phyloP scores from a whole-genome alignment of 257 asterid genomes.

The Solanum tarapatanum region DNA sequence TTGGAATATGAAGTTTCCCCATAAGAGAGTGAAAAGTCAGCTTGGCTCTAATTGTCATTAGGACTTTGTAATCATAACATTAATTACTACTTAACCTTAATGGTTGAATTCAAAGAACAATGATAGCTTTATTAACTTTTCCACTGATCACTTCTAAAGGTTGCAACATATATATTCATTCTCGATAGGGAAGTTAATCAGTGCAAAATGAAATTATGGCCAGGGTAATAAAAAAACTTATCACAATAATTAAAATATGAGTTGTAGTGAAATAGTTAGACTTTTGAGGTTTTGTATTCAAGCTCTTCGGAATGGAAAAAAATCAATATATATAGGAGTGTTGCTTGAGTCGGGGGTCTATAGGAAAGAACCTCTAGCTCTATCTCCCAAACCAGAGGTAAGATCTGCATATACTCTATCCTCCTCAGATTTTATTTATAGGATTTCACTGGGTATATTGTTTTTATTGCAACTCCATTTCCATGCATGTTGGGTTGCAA shows the following conservation, averaged over 20 bases:
- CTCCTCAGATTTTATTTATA: neutral
- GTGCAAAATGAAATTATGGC: neutral
- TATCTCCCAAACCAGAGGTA: neutral
- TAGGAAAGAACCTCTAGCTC: neutral
- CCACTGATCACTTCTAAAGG: neutral
- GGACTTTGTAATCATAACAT: slow-evolving; percentile 22
- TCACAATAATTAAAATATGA: neutral
- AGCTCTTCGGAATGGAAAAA: fast-evolving
- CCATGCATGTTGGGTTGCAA: neutral
- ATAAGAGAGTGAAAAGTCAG: slow-evolving; percentile 22
- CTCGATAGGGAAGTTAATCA: neutral
- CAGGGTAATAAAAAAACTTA: neutral
- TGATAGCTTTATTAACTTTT: neutral
- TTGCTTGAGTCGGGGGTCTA: neutral
- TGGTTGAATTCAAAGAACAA: slow-evolving; percentile 10
- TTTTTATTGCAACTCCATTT: neutral
- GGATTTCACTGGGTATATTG: neutral
- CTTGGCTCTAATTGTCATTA: slow-evolving; percentile 20
- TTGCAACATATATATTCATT: neutral
- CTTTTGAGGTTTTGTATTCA: fast-evolving
- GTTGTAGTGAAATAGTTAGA: fast-evolving
- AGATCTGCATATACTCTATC: neutral
- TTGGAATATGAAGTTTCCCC: slow-evolving; percentile 8
- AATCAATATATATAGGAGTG: neutral
- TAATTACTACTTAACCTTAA: slow-evolving; percentile 4